Conservation (phyloP, 495 filamentous ascomycete species). For the Hypomontagnella submonticulosa region DNA sequence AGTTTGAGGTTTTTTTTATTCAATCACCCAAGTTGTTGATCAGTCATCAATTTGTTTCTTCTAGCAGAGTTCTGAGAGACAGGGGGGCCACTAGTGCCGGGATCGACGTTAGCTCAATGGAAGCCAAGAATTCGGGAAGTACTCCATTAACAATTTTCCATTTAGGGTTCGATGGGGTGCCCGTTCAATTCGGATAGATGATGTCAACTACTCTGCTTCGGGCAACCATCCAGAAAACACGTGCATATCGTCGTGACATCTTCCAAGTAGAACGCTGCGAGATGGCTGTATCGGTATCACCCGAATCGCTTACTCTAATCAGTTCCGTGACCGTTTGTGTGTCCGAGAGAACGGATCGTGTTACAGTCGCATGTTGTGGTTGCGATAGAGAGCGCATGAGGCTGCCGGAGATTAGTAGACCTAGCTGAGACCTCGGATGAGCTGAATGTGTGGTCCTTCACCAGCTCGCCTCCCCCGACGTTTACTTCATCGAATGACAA, state of each 20-base stretch:
- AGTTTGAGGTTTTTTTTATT: conserved; percentile 24
- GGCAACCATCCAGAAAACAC: conserved; percentile 17
- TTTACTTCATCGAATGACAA: conserved; percentile 29
- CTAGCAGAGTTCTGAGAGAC: conserved; percentile 13
- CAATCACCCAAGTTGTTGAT: neutral
- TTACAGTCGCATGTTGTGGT: conserved; percentile 28
- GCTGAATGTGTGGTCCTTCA: conserved; percentile 14
- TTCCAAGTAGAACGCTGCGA: neutral
- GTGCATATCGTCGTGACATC: conserved; percentile 2
- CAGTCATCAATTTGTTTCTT: conserved; percentile 18
- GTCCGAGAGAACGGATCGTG: conserved; percentile 7
- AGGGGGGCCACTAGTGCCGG: conserved; percentile 27
- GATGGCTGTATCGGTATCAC: conserved; percentile 18
- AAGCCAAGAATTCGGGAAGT: conserved; percentile 11
- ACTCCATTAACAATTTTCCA: conserved; percentile 31
- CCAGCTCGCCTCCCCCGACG: conserved; percentile 9
- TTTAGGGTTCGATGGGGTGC: too few relatives aligned
- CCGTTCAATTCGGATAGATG: conserved; percentile 10
- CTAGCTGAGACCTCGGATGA: conserved; percentile 6
- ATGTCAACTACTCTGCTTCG: conserved; percentile 26
- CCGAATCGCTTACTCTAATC: neutral
- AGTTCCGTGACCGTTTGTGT: too few relatives aligned
- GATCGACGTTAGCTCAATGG: conserved; percentile 35
- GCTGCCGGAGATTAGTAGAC: conserved; percentile 35
- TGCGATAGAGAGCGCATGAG: conserved; percentile 17